Percentiles rank a stretch among this genome's conserved stretches.
These are phyloP conservation scores for Candida vartiovaarae DNA, from an alignment of 805 yeast genomes.

Conservation along the genomic window DNA sequence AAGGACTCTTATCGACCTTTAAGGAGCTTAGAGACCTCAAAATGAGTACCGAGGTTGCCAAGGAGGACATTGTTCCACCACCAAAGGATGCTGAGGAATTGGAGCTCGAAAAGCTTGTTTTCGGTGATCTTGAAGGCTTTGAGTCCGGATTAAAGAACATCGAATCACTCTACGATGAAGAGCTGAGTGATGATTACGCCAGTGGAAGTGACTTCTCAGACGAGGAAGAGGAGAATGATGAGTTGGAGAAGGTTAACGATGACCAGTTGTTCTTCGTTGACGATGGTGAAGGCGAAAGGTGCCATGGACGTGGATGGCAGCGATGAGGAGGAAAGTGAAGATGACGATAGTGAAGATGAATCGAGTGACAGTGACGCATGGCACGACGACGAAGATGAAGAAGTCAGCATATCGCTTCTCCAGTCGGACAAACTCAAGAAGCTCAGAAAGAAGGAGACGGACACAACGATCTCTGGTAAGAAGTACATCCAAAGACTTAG, in stretches of 20 bases:
- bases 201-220: slow-evolving; percentile 31
- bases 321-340: slow-evolving; percentile 17
- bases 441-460: slow-evolving; percentile 55
- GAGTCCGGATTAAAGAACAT: slow-evolving; percentile 54
- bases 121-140: slow-evolving; percentile 81
- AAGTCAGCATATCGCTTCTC: slow-evolving; percentile 50
- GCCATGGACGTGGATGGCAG: slow-evolving; percentile 37
- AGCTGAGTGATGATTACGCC: slow-evolving; percentile 31
- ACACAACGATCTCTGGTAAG: slow-evolving; percentile 46
- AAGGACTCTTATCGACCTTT: too few relatives aligned
- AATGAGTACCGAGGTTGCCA: not conserved
- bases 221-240: slow-evolving; percentile 24
- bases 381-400: slow-evolving; percentile 91
- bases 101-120: slow-evolving; percentile 72
- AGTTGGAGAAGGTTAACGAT: slow-evolving; percentile 32
- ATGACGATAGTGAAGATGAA: slow-evolving; percentile 25
- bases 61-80: slow-evolving; percentile 29
- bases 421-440: slow-evolving; percentile 59
- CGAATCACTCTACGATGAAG: slow-evolving; percentile 43
- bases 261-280: slow-evolving; percentile 51
- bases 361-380: slow-evolving; percentile 49
- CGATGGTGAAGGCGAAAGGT: slow-evolving; percentile 31
- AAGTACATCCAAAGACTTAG: slow-evolving; percentile 60
- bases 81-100: slow-evolving; percentile 84
- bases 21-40: too few relatives aligned